Conservation (phyloP, 2,329 filamentous ascomycete species). For the Stagonosporopsis cucurbitacearum region DNA sequence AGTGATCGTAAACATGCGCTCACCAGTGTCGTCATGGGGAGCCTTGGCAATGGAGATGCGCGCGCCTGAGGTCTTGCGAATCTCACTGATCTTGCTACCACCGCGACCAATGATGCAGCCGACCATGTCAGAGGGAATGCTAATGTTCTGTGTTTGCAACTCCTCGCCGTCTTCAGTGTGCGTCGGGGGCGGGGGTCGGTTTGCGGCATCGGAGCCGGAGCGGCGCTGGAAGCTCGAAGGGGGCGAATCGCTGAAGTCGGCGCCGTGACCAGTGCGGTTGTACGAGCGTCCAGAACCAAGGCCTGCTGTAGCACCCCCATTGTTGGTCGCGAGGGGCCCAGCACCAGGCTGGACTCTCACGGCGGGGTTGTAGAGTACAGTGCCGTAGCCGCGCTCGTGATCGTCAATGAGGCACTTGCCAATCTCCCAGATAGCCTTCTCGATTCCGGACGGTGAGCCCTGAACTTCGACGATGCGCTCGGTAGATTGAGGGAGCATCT, state of each 20-base stretch:
- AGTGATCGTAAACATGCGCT: slow-evolving; percentile 99
- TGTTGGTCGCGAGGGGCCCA: slow-evolving; percentile 59
- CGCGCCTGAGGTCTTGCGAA: slow-evolving; percentile 93
- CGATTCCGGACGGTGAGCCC: slow-evolving; percentile 91
- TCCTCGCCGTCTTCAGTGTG: slow-evolving; percentile 97
- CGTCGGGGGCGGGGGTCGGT: slow-evolving; percentile 77
- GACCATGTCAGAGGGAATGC: slow-evolving; percentile 99
- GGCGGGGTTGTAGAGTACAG: slow-evolving; percentile 95
- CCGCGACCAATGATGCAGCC: slow-evolving; percentile 97
- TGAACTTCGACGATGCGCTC: slow-evolving; percentile 98
- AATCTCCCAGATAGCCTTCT: slow-evolving; percentile 97
- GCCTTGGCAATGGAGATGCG: slow-evolving; percentile 98
- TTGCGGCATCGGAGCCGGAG: slow-evolving; percentile 80
- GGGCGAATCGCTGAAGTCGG: slow-evolving; percentile 90
- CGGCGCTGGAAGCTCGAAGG: slow-evolving; percentile 71
- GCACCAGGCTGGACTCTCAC: slow-evolving; percentile 77
- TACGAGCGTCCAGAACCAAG: slow-evolving; percentile 69
- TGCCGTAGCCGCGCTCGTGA: slow-evolving; percentile 95
- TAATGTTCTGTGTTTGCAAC: slow-evolving; percentile 98
- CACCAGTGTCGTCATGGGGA: slow-evolving; percentile 94
- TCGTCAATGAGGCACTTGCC: slow-evolving; percentile 98
- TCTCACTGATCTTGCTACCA: slow-evolving; percentile 98
- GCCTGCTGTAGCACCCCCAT: slow-evolving; percentile 59
- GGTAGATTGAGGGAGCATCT: slow-evolving; percentile 98
- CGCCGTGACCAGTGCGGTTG: slow-evolving; percentile 93